Conservation (phyloP, 306 rosid genomes). For the Prunus padus region DNA sequence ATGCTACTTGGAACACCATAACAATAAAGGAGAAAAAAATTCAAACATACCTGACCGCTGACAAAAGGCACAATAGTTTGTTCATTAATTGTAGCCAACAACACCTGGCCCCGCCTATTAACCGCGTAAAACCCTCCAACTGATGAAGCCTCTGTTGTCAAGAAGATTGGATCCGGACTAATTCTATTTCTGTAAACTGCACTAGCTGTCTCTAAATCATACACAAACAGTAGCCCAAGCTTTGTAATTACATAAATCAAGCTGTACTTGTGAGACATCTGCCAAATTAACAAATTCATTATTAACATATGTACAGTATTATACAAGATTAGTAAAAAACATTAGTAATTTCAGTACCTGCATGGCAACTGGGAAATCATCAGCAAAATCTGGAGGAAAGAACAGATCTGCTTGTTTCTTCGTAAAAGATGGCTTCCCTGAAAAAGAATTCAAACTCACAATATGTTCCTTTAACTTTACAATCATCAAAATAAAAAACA, state of each 20-base stretch:
- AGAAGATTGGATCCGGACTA: slow-evolving; percentile 97
- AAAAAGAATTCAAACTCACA: slow-evolving; percentile 23
- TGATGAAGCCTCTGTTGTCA: slow-evolving; percentile 94
- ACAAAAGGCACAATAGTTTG: slow-evolving; percentile 91
- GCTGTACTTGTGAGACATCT: slow-evolving; percentile 94
- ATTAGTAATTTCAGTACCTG: slow-evolving; percentile 57
- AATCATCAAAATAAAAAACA: not conserved
- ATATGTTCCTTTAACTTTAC: not conserved
- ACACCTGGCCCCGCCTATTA: slow-evolving; percentile 97
- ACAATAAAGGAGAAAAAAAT: slow-evolving; percentile 13
- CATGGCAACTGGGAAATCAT: slow-evolving; percentile 98
- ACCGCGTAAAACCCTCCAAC: slow-evolving; percentile 92
- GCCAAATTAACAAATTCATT: slow-evolving; percentile 32
- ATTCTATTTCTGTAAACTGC: slow-evolving; percentile 98
- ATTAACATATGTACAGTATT: slow-evolving; percentile 13
- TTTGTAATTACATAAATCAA: slow-evolving; percentile 97
- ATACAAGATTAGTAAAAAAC: slow-evolving; percentile 23
- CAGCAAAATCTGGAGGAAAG: slow-evolving; percentile 99
- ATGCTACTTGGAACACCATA: slow-evolving; percentile 14
- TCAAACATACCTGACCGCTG: slow-evolving; percentile 80
- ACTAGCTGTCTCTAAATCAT: slow-evolving; percentile 96
- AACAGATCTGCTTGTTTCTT: slow-evolving; percentile 98
- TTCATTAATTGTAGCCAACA: slow-evolving; percentile 95
- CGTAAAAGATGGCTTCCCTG: slow-evolving; percentile 94
- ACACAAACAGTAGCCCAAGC: slow-evolving; percentile 97